Evolutionary conservation across 768 basidiomycete species (phyloP), one percentile per base, ranked within the genome.

Genomic region (Suillus spraguei): DNA sequence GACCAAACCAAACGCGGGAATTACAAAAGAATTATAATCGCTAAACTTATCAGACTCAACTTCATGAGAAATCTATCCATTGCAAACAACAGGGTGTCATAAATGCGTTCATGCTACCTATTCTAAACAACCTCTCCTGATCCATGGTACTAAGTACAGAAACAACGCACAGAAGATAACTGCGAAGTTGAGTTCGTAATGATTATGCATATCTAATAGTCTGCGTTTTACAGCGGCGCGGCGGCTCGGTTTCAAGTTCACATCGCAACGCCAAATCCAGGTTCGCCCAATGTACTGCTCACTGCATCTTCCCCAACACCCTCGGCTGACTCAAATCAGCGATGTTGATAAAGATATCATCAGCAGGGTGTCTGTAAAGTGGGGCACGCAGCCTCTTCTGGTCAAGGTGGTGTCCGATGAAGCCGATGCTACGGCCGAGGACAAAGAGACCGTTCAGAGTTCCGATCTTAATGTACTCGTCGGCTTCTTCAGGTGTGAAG

Each of bases 371-470:
- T 68, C 95, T 89, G 87, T 98, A 97, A 60, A 98, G 82, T 50
- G 94, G 93, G 42, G 94, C 94, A 65, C 90, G 88, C 74, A 97
- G 87, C 69, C 95, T 86, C 85, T 95, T 96, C 85, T 99, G 97
- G 82, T 99, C 97, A 56, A 95, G 87, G 74, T 93, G 93, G 81
- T 94, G 94, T 46, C 95, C 95, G 71, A 97, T 95, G 86, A 99
- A 97, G 68, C 96, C 97, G 76, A 97, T 97, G 76, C 92, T 94
- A 68, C 97, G 93, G 54, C 97, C 97, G 61, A 98, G 89, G 53
- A 99, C 97, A 80, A 99, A 99, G 64, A 99, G 83, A 63, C 96
- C 97, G 74, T 98, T 99, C 63, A 99, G 85, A 4, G 92, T 92
- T 60, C 95, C 95, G 66, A 95, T 95, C 81, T 93, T 95, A 82